Evolutionary conservation across 2,329 filamentous ascomycete species (phyloP).

Genomic region (Trichophyton verrucosum): DNA sequence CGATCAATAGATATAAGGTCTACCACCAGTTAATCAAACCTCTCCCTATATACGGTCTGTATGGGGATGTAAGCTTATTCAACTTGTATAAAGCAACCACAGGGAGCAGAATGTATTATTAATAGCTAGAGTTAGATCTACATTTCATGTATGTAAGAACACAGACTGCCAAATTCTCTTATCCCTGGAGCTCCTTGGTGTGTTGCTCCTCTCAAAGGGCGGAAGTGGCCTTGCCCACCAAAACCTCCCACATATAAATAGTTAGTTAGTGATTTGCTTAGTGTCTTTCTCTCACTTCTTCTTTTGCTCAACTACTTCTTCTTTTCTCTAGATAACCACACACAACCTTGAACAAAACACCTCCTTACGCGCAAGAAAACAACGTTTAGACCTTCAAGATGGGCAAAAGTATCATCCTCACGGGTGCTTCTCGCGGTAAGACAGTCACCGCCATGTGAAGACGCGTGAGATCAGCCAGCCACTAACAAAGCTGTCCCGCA

Average conservation of each 20-base stretch:
- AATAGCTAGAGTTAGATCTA: background rate
- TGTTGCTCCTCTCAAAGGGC: background rate
- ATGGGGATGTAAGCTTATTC: background rate
- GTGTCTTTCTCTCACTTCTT: background rate
- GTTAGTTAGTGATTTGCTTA: background rate
- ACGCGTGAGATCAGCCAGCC: background rate
- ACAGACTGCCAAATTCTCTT: background rate
- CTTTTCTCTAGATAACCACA: background rate
- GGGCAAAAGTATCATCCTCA: conserved; percentile 56
- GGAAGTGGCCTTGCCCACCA: background rate
- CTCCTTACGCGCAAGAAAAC: background rate
- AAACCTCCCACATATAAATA: background rate
- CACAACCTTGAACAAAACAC: background rate
- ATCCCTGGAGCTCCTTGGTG: background rate
- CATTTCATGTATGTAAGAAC: background rate
- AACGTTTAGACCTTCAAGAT: background rate
- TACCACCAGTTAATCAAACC: background rate
- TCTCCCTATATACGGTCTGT: background rate
- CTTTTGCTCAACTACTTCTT: background rate
- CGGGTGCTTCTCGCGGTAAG: conserved; percentile 51
- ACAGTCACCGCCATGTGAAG: conserved; percentile 3
- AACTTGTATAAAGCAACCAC: background rate
- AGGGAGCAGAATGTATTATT: background rate
- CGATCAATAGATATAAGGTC: no score
- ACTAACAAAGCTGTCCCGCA: conserved; percentile 5